Evolutionary conservation across 371 early-diverging fungal genomes (phyloP).

Genomic region (Massospora cicadina): DNA sequence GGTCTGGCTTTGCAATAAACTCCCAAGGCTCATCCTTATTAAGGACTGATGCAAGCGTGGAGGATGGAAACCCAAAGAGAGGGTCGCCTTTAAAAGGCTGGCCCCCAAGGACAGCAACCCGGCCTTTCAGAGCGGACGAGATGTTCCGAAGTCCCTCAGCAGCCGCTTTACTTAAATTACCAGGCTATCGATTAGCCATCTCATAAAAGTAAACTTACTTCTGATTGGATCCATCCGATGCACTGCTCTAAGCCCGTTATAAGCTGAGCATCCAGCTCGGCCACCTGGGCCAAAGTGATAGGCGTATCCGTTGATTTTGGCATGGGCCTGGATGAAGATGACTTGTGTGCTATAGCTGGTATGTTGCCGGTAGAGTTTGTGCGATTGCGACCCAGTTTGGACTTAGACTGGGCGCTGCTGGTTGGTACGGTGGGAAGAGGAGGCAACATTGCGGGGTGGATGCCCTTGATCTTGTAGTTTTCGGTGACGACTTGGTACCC

Average conservation of each 20-base stretch:
- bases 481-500: not conserved
- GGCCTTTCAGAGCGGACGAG: not conserved
- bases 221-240: not conserved
- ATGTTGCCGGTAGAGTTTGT: constrained; percentile 3
- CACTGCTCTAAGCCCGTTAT: not conserved
- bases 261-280: not conserved
- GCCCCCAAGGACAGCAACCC: not conserved
- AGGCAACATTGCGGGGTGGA: not conserved
- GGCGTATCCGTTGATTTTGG: not conserved
- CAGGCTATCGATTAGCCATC: not conserved
- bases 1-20: not conserved
- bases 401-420: not conserved
- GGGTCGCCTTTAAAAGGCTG: not conserved
- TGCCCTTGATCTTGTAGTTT: constrained; percentile 9
- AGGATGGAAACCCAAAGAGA: not conserved
- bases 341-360: not conserved
- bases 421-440: not conserved
- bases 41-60: not conserved
- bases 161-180: not conserved
- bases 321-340: not conserved
- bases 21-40: not conserved
- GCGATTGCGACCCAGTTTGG: not conserved
- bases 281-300: not conserved
- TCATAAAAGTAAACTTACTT: not conserved
- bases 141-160: not conserved